phyloP scores from a whole-genome alignment of 495 filamentous ascomycete species.

The Talaromyces adpressus region DNA sequence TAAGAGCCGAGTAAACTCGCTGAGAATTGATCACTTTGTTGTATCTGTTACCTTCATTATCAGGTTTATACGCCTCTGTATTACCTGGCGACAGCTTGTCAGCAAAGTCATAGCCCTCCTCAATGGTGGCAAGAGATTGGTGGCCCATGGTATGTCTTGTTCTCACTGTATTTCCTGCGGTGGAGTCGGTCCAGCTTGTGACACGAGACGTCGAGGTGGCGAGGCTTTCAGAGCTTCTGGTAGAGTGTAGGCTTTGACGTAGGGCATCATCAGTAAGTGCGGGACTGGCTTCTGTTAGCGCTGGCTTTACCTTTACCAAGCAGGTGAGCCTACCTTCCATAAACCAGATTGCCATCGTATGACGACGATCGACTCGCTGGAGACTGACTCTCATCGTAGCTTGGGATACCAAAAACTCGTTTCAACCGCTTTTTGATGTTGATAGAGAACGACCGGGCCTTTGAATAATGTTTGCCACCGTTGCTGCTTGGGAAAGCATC shows the following conservation, averaged over 20 bases:
- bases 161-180: slow-evolving; percentile 40
- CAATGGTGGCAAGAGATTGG: slow-evolving; percentile 59
- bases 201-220: slow-evolving; percentile 57
- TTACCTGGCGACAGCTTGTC: slow-evolving; percentile 1
- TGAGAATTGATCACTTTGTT: slow-evolving; percentile 45
- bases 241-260: slow-evolving; percentile 24
- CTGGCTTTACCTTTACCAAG: neutral
- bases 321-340: neutral
- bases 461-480: slow-evolving; percentile 31
- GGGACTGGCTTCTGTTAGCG: slow-evolving; percentile 13
- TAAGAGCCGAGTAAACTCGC: slow-evolving; percentile 66
- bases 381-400: slow-evolving; percentile 27
- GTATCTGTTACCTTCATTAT: neutral
- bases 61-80: neutral
- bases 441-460: slow-evolving; percentile 52
- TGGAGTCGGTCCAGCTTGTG: slow-evolving; percentile 71
- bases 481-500: slow-evolving; percentile 24
- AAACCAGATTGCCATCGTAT: neutral
- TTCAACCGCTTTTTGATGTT: slow-evolving; percentile 56
- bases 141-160: slow-evolving; percentile 32
- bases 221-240: slow-evolving; percentile 39
- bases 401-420: slow-evolving; percentile 48
- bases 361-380: slow-evolving; percentile 37
- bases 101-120: slow-evolving; percentile 46
- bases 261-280: slow-evolving; percentile 30